phyloP scores from a whole-genome alignment of 179 eudicot genomes.

The Patellifolia procumbens region DNA sequence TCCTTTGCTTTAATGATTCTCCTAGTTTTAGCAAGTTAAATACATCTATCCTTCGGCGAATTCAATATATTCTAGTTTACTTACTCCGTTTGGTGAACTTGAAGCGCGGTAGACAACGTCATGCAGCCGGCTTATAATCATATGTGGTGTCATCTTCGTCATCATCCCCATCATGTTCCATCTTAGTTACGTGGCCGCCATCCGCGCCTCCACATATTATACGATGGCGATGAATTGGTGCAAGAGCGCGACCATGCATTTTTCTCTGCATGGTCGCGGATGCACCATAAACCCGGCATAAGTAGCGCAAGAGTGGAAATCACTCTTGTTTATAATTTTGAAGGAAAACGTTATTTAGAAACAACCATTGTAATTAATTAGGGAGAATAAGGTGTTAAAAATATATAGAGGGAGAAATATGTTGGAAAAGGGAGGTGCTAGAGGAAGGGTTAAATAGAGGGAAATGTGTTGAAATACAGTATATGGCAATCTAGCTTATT shows the following conservation, averaged over 20 bases:
- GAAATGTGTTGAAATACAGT: slow-evolving; percentile 19
- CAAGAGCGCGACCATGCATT: neutral
- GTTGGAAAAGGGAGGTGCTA: neutral
- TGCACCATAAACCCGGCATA: slow-evolving; percentile 25
- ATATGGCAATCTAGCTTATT: neutral
- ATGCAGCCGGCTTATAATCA: slow-evolving; percentile 36
- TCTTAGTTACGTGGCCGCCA: neutral
- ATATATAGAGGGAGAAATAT: neutral
- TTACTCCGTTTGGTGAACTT: no score
- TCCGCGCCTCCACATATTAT: no score
- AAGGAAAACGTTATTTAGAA: no score
- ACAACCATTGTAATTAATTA: no score
- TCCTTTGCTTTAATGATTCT: no score
- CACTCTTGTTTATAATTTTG: no score
- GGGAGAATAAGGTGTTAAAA: no score
- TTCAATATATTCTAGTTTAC: no score
- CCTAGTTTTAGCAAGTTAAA: no score
- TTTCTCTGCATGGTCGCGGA: slow-evolving; percentile 3
- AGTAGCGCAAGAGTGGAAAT: no score
- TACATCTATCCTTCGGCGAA: no score
- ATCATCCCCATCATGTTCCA: slow-evolving; percentile 12
- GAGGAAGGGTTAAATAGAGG: neutral
- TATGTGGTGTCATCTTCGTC: slow-evolving; percentile 22
- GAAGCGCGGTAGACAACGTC: no score
- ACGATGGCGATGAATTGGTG: neutral